Evolutionary conservation across 805 yeast species (phyloP).

Genomic region (Nakazawaea molendinolei): DNA sequence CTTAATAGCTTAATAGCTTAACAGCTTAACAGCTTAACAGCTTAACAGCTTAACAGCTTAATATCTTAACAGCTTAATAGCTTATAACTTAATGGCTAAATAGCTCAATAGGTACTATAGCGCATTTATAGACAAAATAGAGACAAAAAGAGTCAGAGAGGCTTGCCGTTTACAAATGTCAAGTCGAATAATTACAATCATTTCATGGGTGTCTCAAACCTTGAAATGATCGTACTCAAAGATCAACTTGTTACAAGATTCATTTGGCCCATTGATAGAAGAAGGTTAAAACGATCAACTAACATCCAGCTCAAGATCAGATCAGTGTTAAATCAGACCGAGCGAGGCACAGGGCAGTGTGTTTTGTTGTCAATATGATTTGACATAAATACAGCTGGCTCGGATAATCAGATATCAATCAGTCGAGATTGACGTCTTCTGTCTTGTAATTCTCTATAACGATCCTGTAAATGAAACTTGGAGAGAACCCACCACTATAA

Average conservation of each 20-base stretch:
- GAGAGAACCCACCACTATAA: conserved; percentile 80
- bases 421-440: conserved; percentile 65
- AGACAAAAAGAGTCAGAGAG: too few relatives aligned
- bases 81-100: too few relatives aligned
- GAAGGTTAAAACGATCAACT: conserved; percentile 1
- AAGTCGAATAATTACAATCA: conserved; percentile 32
- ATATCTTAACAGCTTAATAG: too few relatives aligned
- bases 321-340: conserved; percentile 31
- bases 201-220: conserved; percentile 25
- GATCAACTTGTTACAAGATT: conserved; percentile 30
- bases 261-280: conserved; percentile 39
- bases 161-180: conserved; percentile 22
- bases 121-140: too few relatives aligned
- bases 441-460: conserved; percentile 90
- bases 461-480: conserved; percentile 90
- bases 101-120: too few relatives aligned
- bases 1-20: too few relatives aligned
- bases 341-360: conserved; percentile 58
- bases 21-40: too few relatives aligned
- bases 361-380: neutral
- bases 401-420: conserved; percentile 7
- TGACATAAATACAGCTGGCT: neutral
- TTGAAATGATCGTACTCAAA: conserved; percentile 55
- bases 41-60: too few relatives aligned
- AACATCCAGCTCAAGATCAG: conserved; percentile 63